phyloP scores from a whole-genome alignment of 2,329 filamentous ascomycete genomes.

The Colletotrichum camelliae region DNA sequence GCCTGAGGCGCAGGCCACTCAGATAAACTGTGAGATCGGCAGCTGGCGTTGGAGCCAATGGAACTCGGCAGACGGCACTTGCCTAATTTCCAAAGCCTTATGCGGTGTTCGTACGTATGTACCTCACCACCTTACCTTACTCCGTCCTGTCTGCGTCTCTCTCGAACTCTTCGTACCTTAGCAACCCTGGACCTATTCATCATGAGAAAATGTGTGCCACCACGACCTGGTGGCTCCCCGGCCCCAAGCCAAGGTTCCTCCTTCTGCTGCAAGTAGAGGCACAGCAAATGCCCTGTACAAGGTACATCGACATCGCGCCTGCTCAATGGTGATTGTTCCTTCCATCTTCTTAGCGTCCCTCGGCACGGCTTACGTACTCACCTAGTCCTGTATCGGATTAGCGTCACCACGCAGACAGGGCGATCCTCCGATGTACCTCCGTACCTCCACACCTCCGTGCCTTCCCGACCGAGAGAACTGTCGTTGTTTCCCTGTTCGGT shows the following conservation, averaged over 20 bases:
- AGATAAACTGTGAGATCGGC: constrained; percentile 17
- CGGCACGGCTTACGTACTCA: background rate
- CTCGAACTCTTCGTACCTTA: background rate
- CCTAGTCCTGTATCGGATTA: background rate
- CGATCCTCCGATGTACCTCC: constrained; percentile 15
- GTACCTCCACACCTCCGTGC: background rate
- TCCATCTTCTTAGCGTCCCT: background rate
- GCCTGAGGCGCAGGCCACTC: background rate
- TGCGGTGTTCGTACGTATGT: background rate
- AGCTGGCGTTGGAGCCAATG: background rate
- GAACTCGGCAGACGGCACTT: constrained; percentile 18
- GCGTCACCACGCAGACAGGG: background rate
- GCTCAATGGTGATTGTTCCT: background rate
- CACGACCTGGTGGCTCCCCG: background rate
- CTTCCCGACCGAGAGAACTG: background rate
- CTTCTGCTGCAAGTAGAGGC: background rate
- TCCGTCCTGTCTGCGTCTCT: background rate
- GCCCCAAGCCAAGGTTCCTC: background rate
- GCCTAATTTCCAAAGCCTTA: constrained; percentile 8
- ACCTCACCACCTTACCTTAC: background rate
- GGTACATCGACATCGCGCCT: background rate
- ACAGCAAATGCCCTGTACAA: background rate
- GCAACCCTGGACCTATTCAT: background rate
- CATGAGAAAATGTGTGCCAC: background rate
- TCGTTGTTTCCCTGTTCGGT: constrained; percentile 3